A percentile compares a stretch with the other conserved stretches of the same genome.
Evolutionary conservation across 805 yeast species (phyloP).

Genomic region (Sugiyamaella boreocaroliniensis): DNA sequence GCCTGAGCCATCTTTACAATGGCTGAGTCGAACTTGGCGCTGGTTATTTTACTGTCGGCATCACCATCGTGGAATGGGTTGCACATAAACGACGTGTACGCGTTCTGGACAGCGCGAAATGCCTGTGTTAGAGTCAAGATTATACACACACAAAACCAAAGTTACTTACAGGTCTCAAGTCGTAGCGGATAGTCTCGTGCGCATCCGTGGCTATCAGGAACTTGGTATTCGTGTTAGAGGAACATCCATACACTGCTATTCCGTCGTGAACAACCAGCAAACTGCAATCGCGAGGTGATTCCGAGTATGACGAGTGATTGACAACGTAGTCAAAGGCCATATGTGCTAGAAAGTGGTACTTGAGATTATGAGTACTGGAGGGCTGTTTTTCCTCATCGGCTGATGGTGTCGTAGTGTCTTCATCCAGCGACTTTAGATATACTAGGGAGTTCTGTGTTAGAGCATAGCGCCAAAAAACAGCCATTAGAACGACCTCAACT

Average conservation of each 20-base stretch:
- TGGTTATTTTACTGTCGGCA: conserved; percentile 15
- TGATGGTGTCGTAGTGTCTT: neutral
- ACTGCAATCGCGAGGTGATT: conserved; percentile 17
- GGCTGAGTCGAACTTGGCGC: conserved; percentile 25
- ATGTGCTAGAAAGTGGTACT: conserved; percentile 31
- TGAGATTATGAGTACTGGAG: conserved; percentile 6
- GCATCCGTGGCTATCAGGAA: conserved; percentile 29
- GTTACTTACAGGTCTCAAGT: conserved; percentile 16
- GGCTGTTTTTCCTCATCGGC: too few relatives aligned
- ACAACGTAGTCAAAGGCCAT: conserved; percentile 33
- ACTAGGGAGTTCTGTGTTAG: conserved; percentile 21
- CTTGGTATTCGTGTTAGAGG: conserved; percentile 30
- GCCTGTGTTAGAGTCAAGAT: conserved; percentile 6
- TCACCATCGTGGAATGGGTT: conserved; percentile 28
- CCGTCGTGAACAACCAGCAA: conserved; percentile 31
- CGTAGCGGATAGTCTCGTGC: conserved; percentile 17
- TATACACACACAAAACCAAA: too few relatives aligned
- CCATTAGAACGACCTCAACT: too few relatives aligned
- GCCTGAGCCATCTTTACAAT: conserved; percentile 20
- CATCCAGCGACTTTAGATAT: conserved; percentile 17
- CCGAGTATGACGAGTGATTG: conserved; percentile 19
- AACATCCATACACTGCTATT: conserved; percentile 31
- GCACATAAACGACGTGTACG: conserved; percentile 27
- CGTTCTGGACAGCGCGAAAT: conserved; percentile 24
- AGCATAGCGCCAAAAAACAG: too few relatives aligned